A percentile compares a stretch with the other conserved stretches of the same genome.
Conservation (phyloP, 805 yeast genomes). For the Aciculoconidium aculeatum region DNA sequence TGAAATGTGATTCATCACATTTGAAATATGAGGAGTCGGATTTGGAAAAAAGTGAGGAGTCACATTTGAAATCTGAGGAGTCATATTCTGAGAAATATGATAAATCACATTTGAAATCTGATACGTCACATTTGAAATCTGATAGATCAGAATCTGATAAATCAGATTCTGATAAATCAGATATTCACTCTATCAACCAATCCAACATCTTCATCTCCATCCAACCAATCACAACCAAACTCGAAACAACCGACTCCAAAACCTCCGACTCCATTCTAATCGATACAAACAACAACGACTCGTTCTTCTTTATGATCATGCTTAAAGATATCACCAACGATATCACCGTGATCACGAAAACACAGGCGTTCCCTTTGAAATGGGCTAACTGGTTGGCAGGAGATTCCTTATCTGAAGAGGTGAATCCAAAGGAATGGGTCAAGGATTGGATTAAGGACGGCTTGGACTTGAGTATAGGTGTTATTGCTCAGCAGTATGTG, state of each 20-base stretch:
- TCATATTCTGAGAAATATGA: conserved; percentile 15
- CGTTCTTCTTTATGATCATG: conserved; percentile 71
- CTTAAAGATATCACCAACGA: conserved; percentile 76
- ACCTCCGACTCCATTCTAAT: conserved; percentile 28
- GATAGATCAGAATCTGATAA: conserved; percentile 10
- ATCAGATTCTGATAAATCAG: conserved; percentile 13
- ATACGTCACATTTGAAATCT: too few relatives aligned
- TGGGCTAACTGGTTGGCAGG: conserved; percentile 94
- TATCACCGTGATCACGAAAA: conserved; percentile 64
- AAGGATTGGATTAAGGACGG: conserved; percentile 49
- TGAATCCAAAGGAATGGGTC: conserved; percentile 41
- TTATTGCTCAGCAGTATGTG: conserved; percentile 85
- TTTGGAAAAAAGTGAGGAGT: conserved; percentile 20
- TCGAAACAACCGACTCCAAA: conserved; percentile 14
- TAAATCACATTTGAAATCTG: too few relatives aligned
- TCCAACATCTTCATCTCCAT: conserved; percentile 70
- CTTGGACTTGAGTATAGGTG: conserved; percentile 72
- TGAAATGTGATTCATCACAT: too few relatives aligned
- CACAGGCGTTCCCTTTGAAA: conserved; percentile 84
- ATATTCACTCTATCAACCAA: conserved; percentile 22
- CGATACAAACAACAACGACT: conserved; percentile 42
- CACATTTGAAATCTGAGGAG: too few relatives aligned
- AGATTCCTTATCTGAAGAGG: conserved; percentile 15
- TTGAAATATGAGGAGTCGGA: conserved; percentile 5
- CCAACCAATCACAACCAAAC: conserved; percentile 47